A percentile compares a stretch with the other conserved stretches of the same genome.
Conservation (phyloP, 192 early-diverging fungal genomes). For the Coemansia sp. region DNA sequence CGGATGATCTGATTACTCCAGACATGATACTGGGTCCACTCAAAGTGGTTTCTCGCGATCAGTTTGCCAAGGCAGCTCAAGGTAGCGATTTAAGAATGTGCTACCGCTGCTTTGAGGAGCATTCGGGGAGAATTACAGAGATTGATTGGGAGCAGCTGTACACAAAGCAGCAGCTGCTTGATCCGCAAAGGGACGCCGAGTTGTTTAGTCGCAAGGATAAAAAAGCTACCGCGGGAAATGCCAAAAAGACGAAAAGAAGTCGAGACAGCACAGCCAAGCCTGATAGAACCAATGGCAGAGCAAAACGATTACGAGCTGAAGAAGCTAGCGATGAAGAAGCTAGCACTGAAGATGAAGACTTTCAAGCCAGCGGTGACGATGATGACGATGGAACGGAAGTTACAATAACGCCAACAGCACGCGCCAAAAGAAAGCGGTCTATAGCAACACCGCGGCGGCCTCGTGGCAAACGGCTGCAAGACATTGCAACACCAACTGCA, state of each 20-base stretch:
- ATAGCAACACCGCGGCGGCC: too few relatives aligned
- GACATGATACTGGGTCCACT: conserved; percentile 37
- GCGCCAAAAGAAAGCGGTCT: too few relatives aligned
- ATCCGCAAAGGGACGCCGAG: conserved; percentile 11
- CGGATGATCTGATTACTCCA: conserved; percentile 46
- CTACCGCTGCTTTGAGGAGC: conserved; percentile 41
- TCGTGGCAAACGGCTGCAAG: conserved; percentile 27
- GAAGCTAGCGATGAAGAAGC: conserved; percentile 2
- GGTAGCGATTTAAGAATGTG: not conserved
- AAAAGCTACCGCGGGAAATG: conserved; percentile 16
- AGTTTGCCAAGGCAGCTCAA: not conserved
- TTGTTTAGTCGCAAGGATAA: conserved; percentile 21
- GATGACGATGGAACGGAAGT: conserved; percentile 1
- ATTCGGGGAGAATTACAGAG: conserved; percentile 31
- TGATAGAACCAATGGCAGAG: not conserved
- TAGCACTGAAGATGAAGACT: conserved; percentile 11
- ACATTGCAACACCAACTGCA: conserved; percentile 32
- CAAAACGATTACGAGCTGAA: not conserved
- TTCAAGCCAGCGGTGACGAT: conserved; percentile 7
- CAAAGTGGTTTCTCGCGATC: conserved; percentile 23
- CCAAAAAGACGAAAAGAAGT: not conserved
- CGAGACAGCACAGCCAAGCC: too few relatives aligned
- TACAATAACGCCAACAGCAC: not conserved
- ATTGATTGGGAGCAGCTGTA: conserved; percentile 52
- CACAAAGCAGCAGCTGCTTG: conserved; percentile 12